Percentiles rank a stretch among this genome's conserved stretches.
Evolutionary conservation across 371 early-diverging fungal species (phyloP).

Genomic region (Apophysomyces trapeziformis): DNA sequence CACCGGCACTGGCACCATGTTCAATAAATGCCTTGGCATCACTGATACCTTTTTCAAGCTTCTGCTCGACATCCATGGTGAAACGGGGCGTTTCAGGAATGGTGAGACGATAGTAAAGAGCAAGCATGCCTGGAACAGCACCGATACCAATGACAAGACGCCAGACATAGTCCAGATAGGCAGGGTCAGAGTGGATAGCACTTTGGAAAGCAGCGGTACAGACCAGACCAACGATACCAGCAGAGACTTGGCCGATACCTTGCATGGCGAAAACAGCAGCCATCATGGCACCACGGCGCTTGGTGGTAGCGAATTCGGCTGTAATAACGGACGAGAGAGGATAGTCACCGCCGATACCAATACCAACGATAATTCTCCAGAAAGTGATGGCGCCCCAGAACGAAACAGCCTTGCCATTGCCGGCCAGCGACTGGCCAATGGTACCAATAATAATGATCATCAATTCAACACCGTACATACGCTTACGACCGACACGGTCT

Average conservation of each 20-base stretch:
- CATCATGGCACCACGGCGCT: slow-evolving; percentile 82
- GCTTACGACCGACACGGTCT: slow-evolving; percentile 81
- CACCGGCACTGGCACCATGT: slow-evolving; percentile 54
- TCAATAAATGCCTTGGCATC: slow-evolving; percentile 55
- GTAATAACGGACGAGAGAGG: slow-evolving; percentile 82
- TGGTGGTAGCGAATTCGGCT: slow-evolving; percentile 79
- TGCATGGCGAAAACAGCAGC: slow-evolving; percentile 89
- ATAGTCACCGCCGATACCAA: slow-evolving; percentile 83
- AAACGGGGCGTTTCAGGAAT: slow-evolving; percentile 89
- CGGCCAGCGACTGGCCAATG: slow-evolving; percentile 73
- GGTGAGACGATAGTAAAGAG: slow-evolving; percentile 76
- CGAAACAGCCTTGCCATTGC: slow-evolving; percentile 54
- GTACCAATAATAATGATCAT: slow-evolving; percentile 77
- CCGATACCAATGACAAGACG: slow-evolving; percentile 75
- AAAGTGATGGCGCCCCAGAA: slow-evolving; percentile 72
- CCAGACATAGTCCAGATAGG: slow-evolving; percentile 78
- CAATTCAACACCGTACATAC: slow-evolving; percentile 83
- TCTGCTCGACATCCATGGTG: slow-evolving; percentile 73
- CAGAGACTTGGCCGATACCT: slow-evolving; percentile 79
- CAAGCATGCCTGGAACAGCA: slow-evolving; percentile 66
- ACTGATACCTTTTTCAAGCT: slow-evolving; percentile 60
- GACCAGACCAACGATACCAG: slow-evolving; percentile 70
- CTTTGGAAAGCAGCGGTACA: slow-evolving; percentile 59
- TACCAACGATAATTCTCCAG: slow-evolving; percentile 79
- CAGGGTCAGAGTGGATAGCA: slow-evolving; percentile 55